Evolutionary conservation across 345 rosid genomes (phyloP), one percentile per base, ranked within the genome.

Genomic region (Jatropha curcas): DNA sequence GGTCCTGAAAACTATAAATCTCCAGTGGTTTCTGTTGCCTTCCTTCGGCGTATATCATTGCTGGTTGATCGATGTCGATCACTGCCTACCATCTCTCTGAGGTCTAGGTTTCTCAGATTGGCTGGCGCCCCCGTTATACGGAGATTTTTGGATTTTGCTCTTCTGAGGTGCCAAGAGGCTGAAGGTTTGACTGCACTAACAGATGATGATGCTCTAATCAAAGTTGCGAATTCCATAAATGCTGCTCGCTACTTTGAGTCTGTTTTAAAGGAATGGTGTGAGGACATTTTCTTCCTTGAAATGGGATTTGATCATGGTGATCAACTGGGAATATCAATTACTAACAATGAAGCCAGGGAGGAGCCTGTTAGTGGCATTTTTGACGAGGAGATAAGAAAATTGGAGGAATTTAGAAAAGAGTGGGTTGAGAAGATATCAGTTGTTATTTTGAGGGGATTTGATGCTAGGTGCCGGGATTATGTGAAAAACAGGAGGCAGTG

Each of bases 101-200:
- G 96, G 79, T 86, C 90, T 68, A 91, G 90, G 79, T 92, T 91
- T 86, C 82, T 92, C 43, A 86, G 80, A 79, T 81, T 88, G 78
- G 87, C 87, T 50, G 96, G 88, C 71, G 79, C 81, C 4, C 94
- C 97, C 57, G 77, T 81, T 22, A 70, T 90, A 74, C 87, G 77
- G 6, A 79, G 75, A 58, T 88, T 88, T 84, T 82, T 89, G 82
- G 93, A 93, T 78, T 74, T 90, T 74, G 72, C 88, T 65, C 85
- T 88, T 74, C 75, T 80, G 74, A 86, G 93, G 80, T 91, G 99
- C 81, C 99, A 89, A 81, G 98, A 91, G 75, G 98, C 98, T 9
- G 98, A 92, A 85, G 98, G 98, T 68, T 71, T 91, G 82, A 95
- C 99, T 73, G 93, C 98, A 30, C 76, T 91, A 74, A 88, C 96